Evolutionary conservation across 208 protist genomes (phyloP).

Genomic region (Trypanosoma brucei): DNA sequence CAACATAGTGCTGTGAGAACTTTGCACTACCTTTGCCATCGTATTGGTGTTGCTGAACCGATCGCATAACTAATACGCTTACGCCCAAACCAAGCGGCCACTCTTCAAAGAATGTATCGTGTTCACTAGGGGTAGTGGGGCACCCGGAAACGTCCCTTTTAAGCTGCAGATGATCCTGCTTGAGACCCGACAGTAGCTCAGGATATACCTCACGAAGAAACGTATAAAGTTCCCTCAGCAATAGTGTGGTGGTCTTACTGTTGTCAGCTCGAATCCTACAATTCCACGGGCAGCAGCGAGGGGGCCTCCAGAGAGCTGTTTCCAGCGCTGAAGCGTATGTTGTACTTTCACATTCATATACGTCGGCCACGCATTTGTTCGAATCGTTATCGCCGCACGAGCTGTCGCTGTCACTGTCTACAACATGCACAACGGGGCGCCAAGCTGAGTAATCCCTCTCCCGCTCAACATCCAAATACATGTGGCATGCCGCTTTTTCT

Average conservation of each 20-base stretch:
- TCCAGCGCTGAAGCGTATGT: constrained; percentile 10
- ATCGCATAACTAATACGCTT: constrained; percentile 54
- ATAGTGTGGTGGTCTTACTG: constrained; percentile 22
- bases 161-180: too few species aligned
- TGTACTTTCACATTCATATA: constrained; percentile 1
- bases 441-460: constrained; percentile 33
- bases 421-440: constrained; percentile 11
- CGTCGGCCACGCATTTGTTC: neutral
- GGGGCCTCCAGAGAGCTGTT: constrained; percentile 19
- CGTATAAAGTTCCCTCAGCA: constrained; percentile 38
- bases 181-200: constrained; percentile 9
- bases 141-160: too few species aligned
- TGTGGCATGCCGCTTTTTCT: constrained; percentile 53
- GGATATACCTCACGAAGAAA: constrained; percentile 42
- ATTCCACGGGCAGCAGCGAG: constrained; percentile 36
- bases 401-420: constrained; percentile 21
- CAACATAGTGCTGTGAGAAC: constrained; percentile 83
- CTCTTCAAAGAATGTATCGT: neutral
- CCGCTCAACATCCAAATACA: constrained; percentile 87
- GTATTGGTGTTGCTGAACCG: constrained; percentile 1
- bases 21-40: constrained; percentile 24
- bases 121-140: too few species aligned
- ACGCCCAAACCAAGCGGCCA: constrained; percentile 1
- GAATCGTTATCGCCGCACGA: constrained; percentile 8
- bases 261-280: constrained; percentile 46